Evolutionary conservation across 768 basidiomycete genomes (phyloP), one percentile per base, ranked within the genome.

Genomic region (Pulveroboletus sp.): DNA sequence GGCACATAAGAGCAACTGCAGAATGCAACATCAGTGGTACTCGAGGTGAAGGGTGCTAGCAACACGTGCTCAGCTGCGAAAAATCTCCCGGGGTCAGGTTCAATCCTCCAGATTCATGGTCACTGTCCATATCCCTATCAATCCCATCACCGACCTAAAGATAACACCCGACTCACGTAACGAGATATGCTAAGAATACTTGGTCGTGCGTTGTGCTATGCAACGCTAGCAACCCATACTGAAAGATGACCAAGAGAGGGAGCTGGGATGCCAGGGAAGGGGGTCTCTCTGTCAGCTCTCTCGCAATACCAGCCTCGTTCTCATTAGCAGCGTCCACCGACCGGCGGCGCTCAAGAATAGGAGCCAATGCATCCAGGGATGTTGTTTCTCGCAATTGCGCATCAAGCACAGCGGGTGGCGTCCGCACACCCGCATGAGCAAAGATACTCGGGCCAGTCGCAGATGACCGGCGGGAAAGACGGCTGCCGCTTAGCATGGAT

Each of bases 151-250:
- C n/a, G 36, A 43, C 31, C 17, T 5, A 18, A 18, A 43, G 21
- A 48, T 15, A 37, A 44, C 3, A 18, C 1, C 14, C 13, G 1
- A 53, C 67, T 57, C 28, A 68, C 66, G 57, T 59, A 43, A 93
- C 89, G 24, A 94, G 83, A 70, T 94, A 95, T 3, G 89, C 89
- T 65, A 94, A 79, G 73, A 96, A 90, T 27, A 93, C 70, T 68
- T 95, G 91, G 71, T 94, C 89, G 60, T 94, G 93, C 2, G 88
- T 91, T 14, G 87, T 91, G 35, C 83, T 82, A 63, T 96, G 93
- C 43, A 97, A 68, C 5, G 93, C 93, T 55, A 97, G 73, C 54
- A 93, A 71, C 17, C 89, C 89, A 67, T 96, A 96, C 70, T 96
- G 94, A 15, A 89, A 61, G 58, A 98, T 96, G 60, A 97, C 82